Base-by-base conservation (phyloP, 805 yeast species). In the Cyberlindnera sargentensis region DNA sequence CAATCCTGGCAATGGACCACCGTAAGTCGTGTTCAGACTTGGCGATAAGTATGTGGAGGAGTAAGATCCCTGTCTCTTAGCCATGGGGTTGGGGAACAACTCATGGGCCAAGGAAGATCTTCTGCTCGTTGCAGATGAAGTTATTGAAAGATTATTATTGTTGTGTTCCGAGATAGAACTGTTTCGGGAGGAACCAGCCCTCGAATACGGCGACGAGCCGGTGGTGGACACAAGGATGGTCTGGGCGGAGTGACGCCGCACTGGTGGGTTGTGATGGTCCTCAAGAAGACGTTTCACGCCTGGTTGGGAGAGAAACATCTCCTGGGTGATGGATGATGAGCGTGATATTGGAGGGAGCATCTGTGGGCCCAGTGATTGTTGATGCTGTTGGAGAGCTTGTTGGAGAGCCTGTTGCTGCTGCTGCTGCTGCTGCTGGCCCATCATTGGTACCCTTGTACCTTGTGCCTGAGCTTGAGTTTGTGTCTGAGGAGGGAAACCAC, bases 51-150 rank as follows among this genome's bases (percentile, higher is more conserved):
- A 53, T 5, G 48, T 38, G 3, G 49, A 45, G 1, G 56, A 50
- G 25, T 45, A 48, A 3, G 59, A 55, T 34, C 46, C 49, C 4
- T 50, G 55, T 41, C 58, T 47, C 36, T 52, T 50, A 3, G 34
- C 40, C 41, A 47, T 15, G 6, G 51, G 50, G 47, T 64, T 67
- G 5, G 73, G 72, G 57, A 68, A 69, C 40, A 67, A 57, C 45
- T 71, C 75, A 7, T 67, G 72, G 4, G 71, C 72, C 37, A 68
- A 50, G 3, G 72, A 66, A 6, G 73, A 66, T 42, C 73, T 63
- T 50, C 75, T 60, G 42, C 69, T 64, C 35, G 50, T 56, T 2
- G 39, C 31, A 35, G 45, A 44, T 2, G 51, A 45, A 40, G 44
- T 44, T 7, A 42, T 2, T 27, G 8, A 36, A 20, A n/a, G 8